phyloP scores from a whole-genome alignment of 176 grass and related monocot genomes.

The Leersia perrieri region DNA sequence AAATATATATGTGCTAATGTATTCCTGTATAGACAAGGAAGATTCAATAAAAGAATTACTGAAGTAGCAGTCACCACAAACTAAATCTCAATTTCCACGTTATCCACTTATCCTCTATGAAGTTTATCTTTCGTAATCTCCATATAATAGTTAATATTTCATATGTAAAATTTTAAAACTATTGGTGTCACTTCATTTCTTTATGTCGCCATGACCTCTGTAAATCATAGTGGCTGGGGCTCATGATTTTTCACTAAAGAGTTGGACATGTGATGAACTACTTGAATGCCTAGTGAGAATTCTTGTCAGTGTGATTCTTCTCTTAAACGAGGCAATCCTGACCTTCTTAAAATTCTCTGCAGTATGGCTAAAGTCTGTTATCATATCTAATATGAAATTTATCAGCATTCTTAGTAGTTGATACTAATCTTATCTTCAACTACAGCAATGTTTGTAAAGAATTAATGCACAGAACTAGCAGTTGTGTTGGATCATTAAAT shows the following conservation, averaged over 20 bases:
- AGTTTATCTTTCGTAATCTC: neutral
- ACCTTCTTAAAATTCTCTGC: neutral
- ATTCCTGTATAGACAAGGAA: neutral
- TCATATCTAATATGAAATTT: neutral
- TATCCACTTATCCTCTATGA: neutral
- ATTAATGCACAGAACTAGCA: conserved; percentile 38
- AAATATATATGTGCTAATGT: neutral
- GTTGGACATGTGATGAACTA: neutral
- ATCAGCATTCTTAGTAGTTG: neutral
- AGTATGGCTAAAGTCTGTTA: neutral
- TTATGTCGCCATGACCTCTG: neutral
- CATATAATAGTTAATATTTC: neutral
- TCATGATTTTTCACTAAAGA: neutral
- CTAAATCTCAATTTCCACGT: neutral
- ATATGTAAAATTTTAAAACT: neutral
- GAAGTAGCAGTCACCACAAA: neutral
- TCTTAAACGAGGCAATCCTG: neutral
- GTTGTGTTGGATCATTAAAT: conserved; percentile 30
- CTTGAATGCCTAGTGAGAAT: neutral
- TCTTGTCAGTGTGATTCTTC: neutral
- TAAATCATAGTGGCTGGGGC: neutral
- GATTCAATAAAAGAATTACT: too few species aligned
- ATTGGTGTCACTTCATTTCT: neutral
- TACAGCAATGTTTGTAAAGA: neutral
- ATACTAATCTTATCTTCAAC: neutral